Evolutionary conservation across 768 basidiomycete species (phyloP).

Genomic region (Boletus fagicola): DNA sequence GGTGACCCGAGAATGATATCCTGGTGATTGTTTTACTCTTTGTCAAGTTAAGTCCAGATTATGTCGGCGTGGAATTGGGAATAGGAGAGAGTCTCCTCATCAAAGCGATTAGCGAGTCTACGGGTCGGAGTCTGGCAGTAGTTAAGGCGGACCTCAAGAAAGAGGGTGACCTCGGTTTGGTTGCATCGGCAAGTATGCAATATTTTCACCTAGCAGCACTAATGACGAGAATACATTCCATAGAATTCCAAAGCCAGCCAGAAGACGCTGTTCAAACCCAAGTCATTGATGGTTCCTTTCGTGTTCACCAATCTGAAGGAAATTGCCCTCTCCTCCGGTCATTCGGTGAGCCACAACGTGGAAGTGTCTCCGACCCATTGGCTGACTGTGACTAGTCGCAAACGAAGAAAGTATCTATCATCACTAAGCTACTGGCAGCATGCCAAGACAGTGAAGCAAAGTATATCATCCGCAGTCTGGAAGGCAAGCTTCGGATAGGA

Average conservation of each 20-base stretch:
- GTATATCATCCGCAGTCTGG: conserved; percentile 91
- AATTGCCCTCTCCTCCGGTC: conserved; percentile 82
- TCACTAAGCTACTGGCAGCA: conserved; percentile 89
- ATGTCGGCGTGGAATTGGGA: conserved; percentile 91
- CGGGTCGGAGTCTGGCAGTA: conserved; percentile 77
- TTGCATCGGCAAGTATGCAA: conserved; percentile 74
- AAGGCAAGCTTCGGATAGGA: conserved; percentile 96
- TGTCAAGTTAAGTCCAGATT: conserved; percentile 85
- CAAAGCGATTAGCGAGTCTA: conserved; percentile 94
- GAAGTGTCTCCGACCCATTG: background rate
- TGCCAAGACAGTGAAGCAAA: conserved; percentile 93
- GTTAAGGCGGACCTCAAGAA: conserved; percentile 92
- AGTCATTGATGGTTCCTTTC: conserved; percentile 80
- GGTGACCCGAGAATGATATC: background rate
- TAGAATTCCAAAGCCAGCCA: conserved; percentile 93
- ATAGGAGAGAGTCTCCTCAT: conserved; percentile 93
- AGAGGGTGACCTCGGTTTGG: conserved; percentile 92
- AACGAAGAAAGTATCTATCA: conserved; percentile 91
- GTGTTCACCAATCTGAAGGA: conserved; percentile 91
- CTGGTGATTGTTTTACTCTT: background rate
- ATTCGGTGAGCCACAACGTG: conserved; percentile 54
- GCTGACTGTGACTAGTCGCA: conserved; percentile 61
- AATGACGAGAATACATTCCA: background rate
- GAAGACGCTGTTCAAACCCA: conserved; percentile 92
- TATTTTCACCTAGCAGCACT: background rate